These are phyloP conservation scores for Peronospora farinosa DNA, from an alignment of 352 stramenopile genomes.

Conservation along the genomic window DNA sequence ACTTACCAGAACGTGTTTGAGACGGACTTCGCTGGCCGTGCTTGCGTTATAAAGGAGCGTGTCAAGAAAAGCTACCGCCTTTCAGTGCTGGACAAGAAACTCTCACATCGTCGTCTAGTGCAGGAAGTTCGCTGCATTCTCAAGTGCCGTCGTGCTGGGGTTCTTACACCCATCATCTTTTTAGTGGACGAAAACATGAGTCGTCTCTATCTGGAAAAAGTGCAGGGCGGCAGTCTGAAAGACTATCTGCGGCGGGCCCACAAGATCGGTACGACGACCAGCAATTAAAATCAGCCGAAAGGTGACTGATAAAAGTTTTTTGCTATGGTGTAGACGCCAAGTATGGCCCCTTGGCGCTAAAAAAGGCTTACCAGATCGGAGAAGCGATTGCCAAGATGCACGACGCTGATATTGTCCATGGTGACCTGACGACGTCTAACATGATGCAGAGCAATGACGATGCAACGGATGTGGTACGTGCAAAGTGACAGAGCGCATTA, in stretches of 20 bases:
- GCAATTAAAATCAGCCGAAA: too few relatives aligned
- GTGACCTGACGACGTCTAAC: conserved; percentile 92
- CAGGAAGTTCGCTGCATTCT: conserved; percentile 79
- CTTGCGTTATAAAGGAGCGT: conserved; percentile 79
- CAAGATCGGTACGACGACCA: conserved; percentile 31
- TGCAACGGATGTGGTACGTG: conserved; percentile 55
- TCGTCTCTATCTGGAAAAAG: conserved; percentile 66
- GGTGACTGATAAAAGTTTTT: background rate
- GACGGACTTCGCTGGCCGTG: conserved; percentile 52
- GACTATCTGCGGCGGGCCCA: conserved; percentile 55
- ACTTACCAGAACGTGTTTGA: conserved; percentile 64
- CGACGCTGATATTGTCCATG: conserved; percentile 88
- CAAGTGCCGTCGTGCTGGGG: conserved; percentile 68
- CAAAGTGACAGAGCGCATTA: background rate
- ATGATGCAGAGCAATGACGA: conserved; percentile 82
- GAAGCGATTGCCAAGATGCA: conserved; percentile 89
- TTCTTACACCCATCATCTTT: conserved; percentile 69
- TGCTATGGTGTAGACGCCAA: conserved; percentile 29
- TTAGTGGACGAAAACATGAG: conserved; percentile 72
- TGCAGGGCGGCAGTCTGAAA: conserved; percentile 64
- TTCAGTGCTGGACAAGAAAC: conserved; percentile 70
- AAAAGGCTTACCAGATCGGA: conserved; percentile 81
- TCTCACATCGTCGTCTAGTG: conserved; percentile 70
- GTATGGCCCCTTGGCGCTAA: conserved; percentile 46
- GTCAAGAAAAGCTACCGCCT: conserved; percentile 79